Evolutionary conservation across 169 alveolate genomes (phyloP), one percentile per base, ranked within the genome.

Genomic region (Cryptosporidium tyzzeri): DNA sequence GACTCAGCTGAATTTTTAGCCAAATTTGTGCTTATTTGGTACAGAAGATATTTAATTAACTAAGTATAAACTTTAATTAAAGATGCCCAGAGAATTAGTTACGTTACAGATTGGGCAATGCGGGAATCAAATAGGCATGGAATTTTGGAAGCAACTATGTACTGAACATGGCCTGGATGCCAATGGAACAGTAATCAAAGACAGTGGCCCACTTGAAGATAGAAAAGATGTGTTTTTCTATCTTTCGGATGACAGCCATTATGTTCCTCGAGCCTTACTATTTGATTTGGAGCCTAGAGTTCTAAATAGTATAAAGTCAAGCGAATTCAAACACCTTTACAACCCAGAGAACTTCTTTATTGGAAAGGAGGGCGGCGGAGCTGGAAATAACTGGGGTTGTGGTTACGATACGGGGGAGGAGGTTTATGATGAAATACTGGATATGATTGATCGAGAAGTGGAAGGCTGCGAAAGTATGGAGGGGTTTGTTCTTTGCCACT

Each of bases 321-420:
- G 98, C 26, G 98, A 96, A 45, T 97, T 95, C 91, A 92, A 95
- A 31, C 94, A 97, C 53, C 93, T 99, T 9, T 98, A 97, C 91
- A 98, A 99, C 91, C 99, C 99, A 1, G 99, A 99, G 92, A 98
- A 98, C 93, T 95, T 98, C 70, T 98, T 95, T 85, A 93, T 97
- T 53, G 94, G 99, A 58, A 97, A 97, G 91, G 99, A 98, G 65
- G 99, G 99, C 9, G 98, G 99, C 18, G 99, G 99, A 39, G 99
- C 99, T 16, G 99, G 99, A 2, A 98, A 98, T 92, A 97, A 97
- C 91, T 98, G 99, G 99, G 99, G 99, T 1, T 87, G 96, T 70
- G 99, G 99, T 21, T 98, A 97, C 87, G 91, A 96, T 23, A 95
- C 96, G 71, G 99, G 98, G 14, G 97, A 96, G 44, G 93, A 93